These are phyloP conservation scores for Phytophthora foliorum DNA, from an alignment of 352 stramenopile species.

Conservation along the genomic window DNA sequence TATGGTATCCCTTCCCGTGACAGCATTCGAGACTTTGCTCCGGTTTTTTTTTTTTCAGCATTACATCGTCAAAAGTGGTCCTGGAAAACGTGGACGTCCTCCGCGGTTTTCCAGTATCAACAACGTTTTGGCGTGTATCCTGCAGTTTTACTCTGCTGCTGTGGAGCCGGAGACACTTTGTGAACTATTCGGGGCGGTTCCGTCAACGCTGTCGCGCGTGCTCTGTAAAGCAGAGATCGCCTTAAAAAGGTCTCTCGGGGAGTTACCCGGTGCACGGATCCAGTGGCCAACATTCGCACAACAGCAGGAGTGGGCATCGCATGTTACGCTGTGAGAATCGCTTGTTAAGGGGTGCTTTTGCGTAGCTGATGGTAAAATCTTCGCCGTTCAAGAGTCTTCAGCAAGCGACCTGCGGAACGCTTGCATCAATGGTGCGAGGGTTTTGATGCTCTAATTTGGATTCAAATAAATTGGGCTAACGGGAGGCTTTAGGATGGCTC, in stretches of 20 bases:
- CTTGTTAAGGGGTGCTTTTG: not conserved
- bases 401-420: conserved; percentile 7
- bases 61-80: not conserved
- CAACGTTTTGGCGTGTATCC: not conserved
- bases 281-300: not conserved
- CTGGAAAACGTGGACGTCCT: not conserved
- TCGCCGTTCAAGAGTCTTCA: not conserved
- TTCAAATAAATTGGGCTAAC: not conserved
- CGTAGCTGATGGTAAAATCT: conserved; percentile 15
- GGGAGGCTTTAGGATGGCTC: not conserved
- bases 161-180: not conserved
- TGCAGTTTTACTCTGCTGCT: conserved; percentile 1
- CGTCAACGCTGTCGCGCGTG: not conserved
- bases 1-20: not conserved
- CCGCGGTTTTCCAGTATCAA: not conserved
- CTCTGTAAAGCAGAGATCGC: not conserved
- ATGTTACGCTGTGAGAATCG: not conserved
- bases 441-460: not conserved
- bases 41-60: not conserved
- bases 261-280: not conserved
- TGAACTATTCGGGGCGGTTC: not conserved
- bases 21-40: not conserved
- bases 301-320: not conserved
- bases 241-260: not conserved
- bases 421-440: conserved; percentile 1